Evolutionary conservation across 306 rosid species (phyloP), one percentile per base, ranked within the genome.

Genomic region (Abrus pulchellus): DNA sequence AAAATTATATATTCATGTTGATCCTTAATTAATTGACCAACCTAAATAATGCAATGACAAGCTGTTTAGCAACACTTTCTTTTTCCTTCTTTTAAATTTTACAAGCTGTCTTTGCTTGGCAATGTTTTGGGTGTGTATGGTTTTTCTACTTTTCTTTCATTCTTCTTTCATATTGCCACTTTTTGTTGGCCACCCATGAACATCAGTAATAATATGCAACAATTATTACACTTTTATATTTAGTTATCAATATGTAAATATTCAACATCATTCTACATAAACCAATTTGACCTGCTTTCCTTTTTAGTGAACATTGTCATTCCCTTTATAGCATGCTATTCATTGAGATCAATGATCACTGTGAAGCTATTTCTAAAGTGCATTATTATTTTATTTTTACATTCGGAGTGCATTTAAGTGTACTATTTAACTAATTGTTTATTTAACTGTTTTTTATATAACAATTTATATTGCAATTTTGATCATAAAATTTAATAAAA

Each of bases 71-170:
- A 40, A 7, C 8, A 5, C 14, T 65, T 65, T 65, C 14, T 8
- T 9, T 64, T 38, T 3, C 0, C 0, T 7, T 8, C 8, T 40
- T 64, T 14, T 8, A n/a, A 36, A n/a, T 14, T 65, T 14, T 7
- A 40, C 33, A n/a, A 65, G 71, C 71, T 65, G 71, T 40, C 50
- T 65, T 8, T 20, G 71, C 38, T 40, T 14, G 49, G 13, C 50
- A 65, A 65, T 40, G 71, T 65, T 65, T 48, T 65, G 71, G 71
- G n/a, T 14, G 7, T 40, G 33, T 40, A 40, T 40, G 68, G 36
- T 49, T 65, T 40, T 7, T 65, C 7, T 50, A 65, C 71, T 65
- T 65, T 67, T 28, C 54, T 38, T 44, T 67, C 72, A 38, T 65
- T 65, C 50, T 40, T 65, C 50, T 40, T 29, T 27, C 36, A 0